Percentiles rank a stretch among this genome's conserved stretches.
These are phyloP conservation scores for Tolypocladium ophioglossoides DNA, from an alignment of 2,329 filamentous ascomycete species.

Conservation along the genomic window DNA sequence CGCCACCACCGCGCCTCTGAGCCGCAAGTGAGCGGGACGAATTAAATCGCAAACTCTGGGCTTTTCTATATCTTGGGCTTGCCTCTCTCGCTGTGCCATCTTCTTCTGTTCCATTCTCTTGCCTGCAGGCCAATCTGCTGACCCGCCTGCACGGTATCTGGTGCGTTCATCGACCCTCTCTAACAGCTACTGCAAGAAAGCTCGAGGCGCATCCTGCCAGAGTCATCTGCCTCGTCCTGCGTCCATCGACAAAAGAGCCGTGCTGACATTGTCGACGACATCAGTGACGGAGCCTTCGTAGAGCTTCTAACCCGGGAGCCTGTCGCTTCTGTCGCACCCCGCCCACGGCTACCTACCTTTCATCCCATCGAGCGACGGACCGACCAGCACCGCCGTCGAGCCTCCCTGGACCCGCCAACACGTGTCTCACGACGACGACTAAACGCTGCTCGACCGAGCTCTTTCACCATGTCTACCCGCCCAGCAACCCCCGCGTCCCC, in stretches of 20 bases:
- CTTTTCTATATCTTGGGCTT: neutral
- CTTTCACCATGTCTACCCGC: conserved; percentile 30
- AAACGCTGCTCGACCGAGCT: too few relatives aligned
- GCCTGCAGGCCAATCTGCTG: neutral
- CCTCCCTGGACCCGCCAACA: neutral
- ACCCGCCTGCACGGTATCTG: neutral
- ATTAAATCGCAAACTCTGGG: neutral
- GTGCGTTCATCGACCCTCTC: neutral
- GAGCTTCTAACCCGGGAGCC: neutral
- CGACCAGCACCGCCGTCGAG: neutral
- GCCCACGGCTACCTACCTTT: neutral
- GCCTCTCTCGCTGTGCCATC: neutral
- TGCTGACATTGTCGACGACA: neutral
- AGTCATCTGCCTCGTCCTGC: neutral
- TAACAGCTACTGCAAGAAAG: neutral
- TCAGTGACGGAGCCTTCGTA: neutral
- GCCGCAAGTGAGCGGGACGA: neutral
- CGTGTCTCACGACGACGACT: neutral
- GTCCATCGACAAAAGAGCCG: neutral
- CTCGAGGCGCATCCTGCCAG: neutral
- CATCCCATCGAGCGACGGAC: neutral
- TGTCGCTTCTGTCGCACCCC: neutral
- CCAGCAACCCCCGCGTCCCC: conserved; percentile 41
- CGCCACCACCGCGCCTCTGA: neutral
- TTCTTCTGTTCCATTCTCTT: neutral